These are phyloP conservation scores for Colletotrichum sidae DNA, from an alignment of 2,329 filamentous ascomycete genomes.

Conservation along the genomic window DNA sequence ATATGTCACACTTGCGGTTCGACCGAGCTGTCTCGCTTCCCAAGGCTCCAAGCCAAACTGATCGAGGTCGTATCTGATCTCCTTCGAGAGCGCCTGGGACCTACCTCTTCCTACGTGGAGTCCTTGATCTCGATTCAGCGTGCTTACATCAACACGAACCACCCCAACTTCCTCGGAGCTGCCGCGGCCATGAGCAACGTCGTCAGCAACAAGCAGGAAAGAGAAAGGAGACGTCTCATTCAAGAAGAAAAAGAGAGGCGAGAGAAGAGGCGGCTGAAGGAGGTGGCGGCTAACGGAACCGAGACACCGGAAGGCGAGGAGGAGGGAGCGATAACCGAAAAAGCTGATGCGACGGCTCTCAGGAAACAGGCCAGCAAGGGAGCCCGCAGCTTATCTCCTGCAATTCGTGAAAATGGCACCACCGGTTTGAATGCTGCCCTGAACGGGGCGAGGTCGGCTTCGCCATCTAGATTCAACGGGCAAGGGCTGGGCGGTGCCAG, in stretches of 20 bases:
- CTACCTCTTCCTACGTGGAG: constrained; percentile 90
- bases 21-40: constrained; percentile 91
- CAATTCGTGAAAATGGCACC: constrained; percentile 75
- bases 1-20: constrained; percentile 99
- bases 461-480: constrained; percentile 71
- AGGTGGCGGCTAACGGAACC: constrained; percentile 83
- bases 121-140: constrained; percentile 97
- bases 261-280: constrained; percentile 85
- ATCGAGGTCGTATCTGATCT: constrained; percentile 99
- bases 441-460: constrained; percentile 72
- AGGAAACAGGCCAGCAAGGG: constrained; percentile 72
- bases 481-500: constrained; percentile 73
- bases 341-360: constrained; percentile 57
- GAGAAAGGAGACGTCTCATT: constrained; percentile 83
- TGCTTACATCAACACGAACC: constrained; percentile 99
- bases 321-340: constrained; percentile 58
- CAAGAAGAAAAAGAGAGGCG: constrained; percentile 89
- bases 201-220: constrained; percentile 93
- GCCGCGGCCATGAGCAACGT: constrained; percentile 98
- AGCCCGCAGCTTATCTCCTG: constrained; percentile 85
- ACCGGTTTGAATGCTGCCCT: constrained; percentile 72
- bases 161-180: constrained; percentile 97
- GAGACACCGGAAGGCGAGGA: constrained; percentile 77
- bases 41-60: constrained; percentile 92
- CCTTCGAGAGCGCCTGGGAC: constrained; percentile 89